phyloP scores from a whole-genome alignment of 2,329 filamentous ascomycete species.

The Pseudogymnoascus sp. region DNA sequence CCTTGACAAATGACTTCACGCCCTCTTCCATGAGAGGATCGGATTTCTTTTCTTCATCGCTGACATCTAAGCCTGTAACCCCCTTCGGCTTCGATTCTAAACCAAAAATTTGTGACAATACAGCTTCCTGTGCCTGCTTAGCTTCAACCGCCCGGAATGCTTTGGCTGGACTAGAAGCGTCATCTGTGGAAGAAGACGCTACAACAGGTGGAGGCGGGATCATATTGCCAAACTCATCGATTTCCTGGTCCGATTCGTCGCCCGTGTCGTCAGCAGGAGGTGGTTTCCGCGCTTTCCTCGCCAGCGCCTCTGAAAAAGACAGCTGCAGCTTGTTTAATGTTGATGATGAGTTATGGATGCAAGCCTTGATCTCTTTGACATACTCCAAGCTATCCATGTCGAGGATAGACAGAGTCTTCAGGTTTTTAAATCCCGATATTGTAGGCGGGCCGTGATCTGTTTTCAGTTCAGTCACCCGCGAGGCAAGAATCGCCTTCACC shows the following conservation, averaged over 20 bases:
- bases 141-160: conserved; percentile 43
- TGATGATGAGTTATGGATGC: conserved; percentile 44
- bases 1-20: conserved; percentile 30
- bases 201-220: conserved; percentile 25
- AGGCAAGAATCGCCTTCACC: not conserved
- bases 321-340: conserved; percentile 47
- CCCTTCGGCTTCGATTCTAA: conserved; percentile 30
- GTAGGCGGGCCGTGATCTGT: conserved; percentile 38
- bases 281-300: conserved; percentile 38
- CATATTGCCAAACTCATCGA: conserved; percentile 42
- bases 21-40: conserved; percentile 20
- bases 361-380: conserved; percentile 45
- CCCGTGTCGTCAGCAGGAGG: conserved; percentile 31
- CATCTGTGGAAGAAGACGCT: conserved; percentile 24
- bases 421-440: conserved; percentile 46
- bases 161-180: conserved; percentile 36
- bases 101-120: conserved; percentile 44
- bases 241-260: conserved; percentile 44
- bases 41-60: conserved; percentile 16
- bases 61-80: too few species aligned
- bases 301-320: conserved; percentile 48
- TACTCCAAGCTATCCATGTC: conserved; percentile 53
- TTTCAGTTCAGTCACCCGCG: not conserved
- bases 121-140: conserved; percentile 44
- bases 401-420: conserved; percentile 45